Evolutionary conservation across 441 rosid species (phyloP).

Genomic region (California macrophylla): DNA sequence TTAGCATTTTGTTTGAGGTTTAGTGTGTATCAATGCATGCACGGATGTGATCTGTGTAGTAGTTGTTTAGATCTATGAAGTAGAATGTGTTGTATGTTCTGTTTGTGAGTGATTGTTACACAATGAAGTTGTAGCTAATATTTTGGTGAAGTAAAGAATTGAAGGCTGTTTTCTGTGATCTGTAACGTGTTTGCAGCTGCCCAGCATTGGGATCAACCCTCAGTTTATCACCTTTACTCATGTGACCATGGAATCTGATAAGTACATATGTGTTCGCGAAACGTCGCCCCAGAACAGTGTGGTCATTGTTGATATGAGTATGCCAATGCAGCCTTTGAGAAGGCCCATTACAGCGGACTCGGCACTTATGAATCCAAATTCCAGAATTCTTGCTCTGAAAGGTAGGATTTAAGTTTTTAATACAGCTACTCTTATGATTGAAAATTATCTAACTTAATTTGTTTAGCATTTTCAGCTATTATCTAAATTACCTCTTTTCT

Average conservation of each 20-base stretch:
- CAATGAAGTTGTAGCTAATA: neutral
- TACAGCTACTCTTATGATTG: neutral
- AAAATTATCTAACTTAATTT: neutral
- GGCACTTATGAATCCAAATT: conserved; percentile 29
- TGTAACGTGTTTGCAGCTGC: conserved; percentile 23
- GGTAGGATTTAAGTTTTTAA: conserved; percentile 10
- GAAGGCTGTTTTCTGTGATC: conserved; percentile 21
- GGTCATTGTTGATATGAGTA: conserved; percentile 25
- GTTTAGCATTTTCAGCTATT: neutral
- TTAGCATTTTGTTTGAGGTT: neutral
- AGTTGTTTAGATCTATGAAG: neutral
- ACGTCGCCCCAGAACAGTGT: conserved; percentile 28
- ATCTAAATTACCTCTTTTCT: neutral
- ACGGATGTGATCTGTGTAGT: neutral
- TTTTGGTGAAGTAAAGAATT: conserved; percentile 12
- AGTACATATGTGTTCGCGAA: conserved; percentile 46
- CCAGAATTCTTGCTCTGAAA: conserved; percentile 24
- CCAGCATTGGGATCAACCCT: conserved; percentile 25
- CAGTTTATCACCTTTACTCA: conserved; percentile 25
- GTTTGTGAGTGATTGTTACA: neutral
- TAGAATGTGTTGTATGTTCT: neutral
- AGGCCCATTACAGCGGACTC: conserved; percentile 27
- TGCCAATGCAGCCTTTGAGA: conserved; percentile 26
- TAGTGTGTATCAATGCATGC: neutral
- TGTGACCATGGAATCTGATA: conserved; percentile 48